Conservation (phyloP, 495 filamentous ascomycete species). For the Talaromyces liani region DNA sequence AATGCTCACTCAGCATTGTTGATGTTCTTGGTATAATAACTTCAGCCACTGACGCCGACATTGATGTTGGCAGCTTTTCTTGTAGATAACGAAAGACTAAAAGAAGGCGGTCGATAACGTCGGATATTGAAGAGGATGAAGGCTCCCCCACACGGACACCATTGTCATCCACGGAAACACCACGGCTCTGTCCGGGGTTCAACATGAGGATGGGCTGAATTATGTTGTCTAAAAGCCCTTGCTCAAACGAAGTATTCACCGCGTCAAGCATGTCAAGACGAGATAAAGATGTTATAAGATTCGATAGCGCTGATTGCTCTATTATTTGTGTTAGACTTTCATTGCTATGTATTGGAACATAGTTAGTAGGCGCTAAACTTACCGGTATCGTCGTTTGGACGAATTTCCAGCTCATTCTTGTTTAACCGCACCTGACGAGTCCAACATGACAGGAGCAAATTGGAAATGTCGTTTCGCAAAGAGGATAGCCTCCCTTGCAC, state of each 20-base stretch:
- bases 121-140: conserved; percentile 20
- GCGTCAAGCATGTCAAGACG: conserved; percentile 26
- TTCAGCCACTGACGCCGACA: conserved; percentile 54
- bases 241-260: conserved; percentile 28
- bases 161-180: conserved; percentile 20
- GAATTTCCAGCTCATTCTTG: background rate
- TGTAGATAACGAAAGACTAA: conserved; percentile 58
- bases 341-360: background rate
- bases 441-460: conserved; percentile 33
- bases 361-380: background rate
- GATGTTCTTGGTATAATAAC: conserved; percentile 60
- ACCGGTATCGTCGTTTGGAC: background rate
- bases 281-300: conserved; percentile 18
- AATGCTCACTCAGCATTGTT: conserved; percentile 57
- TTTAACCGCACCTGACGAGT: conserved; percentile 12
- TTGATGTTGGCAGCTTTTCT: conserved; percentile 53
- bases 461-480: conserved; percentile 27
- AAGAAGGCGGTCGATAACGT: conserved; percentile 42
- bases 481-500: conserved; percentile 22
- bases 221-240: conserved; percentile 22
- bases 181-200: conserved; percentile 19
- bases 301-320: background rate
- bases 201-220: conserved; percentile 29
- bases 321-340: background rate
- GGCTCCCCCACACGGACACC: conserved; percentile 25